A percentile compares a stretch with the other conserved stretches of the same genome.
Conservation (phyloP, 208 protist genomes). For the Crithidia expoeki region DNA sequence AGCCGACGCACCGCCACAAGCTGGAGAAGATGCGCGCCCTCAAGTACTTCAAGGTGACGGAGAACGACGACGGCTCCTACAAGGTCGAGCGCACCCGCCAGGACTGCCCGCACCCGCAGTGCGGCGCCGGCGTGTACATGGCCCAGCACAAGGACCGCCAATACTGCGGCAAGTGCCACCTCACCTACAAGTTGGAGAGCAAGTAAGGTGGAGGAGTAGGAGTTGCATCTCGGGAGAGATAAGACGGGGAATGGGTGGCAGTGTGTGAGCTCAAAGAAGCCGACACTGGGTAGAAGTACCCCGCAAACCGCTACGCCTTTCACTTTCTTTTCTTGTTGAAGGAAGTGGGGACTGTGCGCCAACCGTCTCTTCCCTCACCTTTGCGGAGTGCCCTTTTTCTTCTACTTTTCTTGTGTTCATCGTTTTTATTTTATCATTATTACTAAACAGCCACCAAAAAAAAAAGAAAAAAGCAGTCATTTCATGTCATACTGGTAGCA, state of each 20-base stretch:
- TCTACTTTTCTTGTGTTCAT: slow-evolving; percentile 19
- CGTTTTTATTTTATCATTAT: slow-evolving; percentile 12
- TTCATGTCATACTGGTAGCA: background rate
- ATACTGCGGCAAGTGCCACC: slow-evolving; percentile 99
- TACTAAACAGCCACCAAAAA: background rate
- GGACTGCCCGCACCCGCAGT: slow-evolving; percentile 96
- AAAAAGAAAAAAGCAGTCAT: background rate
- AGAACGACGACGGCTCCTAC: slow-evolving; percentile 96
- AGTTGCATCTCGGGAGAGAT: background rate
- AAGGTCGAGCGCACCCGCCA: slow-evolving; percentile 95
- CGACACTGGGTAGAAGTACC: background rate
- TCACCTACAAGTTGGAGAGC: slow-evolving; percentile 90
- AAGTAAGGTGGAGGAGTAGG: slow-evolving; percentile 34
- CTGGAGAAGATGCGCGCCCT: slow-evolving; percentile 99
- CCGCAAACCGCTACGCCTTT: background rate
- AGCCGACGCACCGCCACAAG: slow-evolving; percentile 98
- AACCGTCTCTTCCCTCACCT: no score
- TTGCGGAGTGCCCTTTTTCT: no score
- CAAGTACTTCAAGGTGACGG: slow-evolving; percentile 99
- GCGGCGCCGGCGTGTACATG: slow-evolving; percentile 99
- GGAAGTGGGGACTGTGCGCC: no score
- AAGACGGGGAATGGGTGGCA: background rate
- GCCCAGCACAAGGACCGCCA: slow-evolving; percentile 98
- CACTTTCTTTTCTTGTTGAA: background rate
- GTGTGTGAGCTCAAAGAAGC: background rate